These are phyloP conservation scores for Globisporangium okanoganense DNA, from an alignment of 352 stramenopile species.

Conservation along the genomic window DNA sequence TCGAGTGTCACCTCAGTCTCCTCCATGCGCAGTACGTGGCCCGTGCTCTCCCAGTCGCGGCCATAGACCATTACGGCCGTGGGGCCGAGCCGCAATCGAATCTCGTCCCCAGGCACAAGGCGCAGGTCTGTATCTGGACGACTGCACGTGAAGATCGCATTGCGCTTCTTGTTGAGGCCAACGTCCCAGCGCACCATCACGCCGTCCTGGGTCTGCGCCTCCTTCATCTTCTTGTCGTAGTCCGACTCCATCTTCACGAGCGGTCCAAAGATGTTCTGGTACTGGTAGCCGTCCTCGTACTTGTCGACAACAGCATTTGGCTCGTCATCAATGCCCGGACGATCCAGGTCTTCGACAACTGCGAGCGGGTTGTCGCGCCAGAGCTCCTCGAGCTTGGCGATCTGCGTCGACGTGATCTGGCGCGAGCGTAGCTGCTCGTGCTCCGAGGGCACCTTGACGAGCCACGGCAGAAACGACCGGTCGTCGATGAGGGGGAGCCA, in stretches of 20 bases:
- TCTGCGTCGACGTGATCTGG: conserved; percentile 92
- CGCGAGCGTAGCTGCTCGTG: conserved; percentile 91
- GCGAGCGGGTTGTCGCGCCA: conserved; percentile 97
- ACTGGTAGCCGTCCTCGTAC: conserved; percentile 99
- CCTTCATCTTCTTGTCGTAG: conserved; percentile 99
- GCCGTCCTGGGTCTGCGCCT: conserved; percentile 94
- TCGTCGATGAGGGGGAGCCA: conserved; percentile 99
- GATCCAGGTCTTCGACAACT: conserved; percentile 94
- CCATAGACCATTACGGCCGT: conserved; percentile 79
- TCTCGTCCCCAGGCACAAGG: conserved; percentile 96
- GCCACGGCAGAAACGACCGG: conserved; percentile 95
- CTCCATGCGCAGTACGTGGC: conserved; percentile 89
- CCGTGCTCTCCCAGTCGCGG: conserved; percentile 92
- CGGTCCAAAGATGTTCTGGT: conserved; percentile 99
- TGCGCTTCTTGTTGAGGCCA: conserved; percentile 95
- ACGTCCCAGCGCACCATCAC: conserved; percentile 94
- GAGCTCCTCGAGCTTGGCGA: conserved; percentile 88
- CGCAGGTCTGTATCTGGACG: conserved; percentile 87
- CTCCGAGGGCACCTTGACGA: conserved; percentile 94
- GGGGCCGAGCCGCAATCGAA: conserved; percentile 90
- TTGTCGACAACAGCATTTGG: conserved; percentile 80
- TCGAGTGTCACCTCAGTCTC: conserved; percentile 85
- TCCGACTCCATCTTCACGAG: conserved; percentile 99
- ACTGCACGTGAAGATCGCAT: conserved; percentile 94
- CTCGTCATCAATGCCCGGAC: conserved; percentile 90